phyloP scores from a whole-genome alignment of 139 green algal species.

The Coccomyxa sp. region DNA sequence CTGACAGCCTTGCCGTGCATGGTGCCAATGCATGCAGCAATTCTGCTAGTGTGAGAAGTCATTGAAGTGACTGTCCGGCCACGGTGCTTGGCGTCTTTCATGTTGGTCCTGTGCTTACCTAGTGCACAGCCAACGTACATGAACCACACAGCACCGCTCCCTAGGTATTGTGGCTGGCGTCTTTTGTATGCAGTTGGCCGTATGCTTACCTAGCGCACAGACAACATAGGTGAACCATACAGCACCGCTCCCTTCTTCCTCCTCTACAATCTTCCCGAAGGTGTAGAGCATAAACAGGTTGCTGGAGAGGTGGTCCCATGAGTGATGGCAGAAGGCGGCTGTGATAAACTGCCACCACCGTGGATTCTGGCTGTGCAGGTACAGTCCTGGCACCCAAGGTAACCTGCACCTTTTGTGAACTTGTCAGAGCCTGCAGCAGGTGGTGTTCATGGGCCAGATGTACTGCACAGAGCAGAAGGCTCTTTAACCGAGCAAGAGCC shows the following conservation, averaged over 20 bases:
- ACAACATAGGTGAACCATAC: conserved; percentile 58
- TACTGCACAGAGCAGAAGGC: conserved; percentile 9
- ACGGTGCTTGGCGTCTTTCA: too few species aligned
- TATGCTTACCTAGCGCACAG: conserved; percentile 51
- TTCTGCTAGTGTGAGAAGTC: too few species aligned
- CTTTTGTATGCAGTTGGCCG: too few species aligned
- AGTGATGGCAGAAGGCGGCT: conserved; percentile 39
- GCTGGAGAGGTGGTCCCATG: conserved; percentile 41
- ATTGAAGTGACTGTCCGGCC: too few species aligned
- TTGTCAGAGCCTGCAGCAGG: neutral
- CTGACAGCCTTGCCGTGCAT: too few species aligned
- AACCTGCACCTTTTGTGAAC: neutral
- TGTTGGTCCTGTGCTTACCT: too few species aligned
- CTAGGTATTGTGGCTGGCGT: too few species aligned
- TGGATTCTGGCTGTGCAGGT: neutral
- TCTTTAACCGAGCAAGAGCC: conserved; percentile 29
- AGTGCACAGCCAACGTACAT: too few species aligned
- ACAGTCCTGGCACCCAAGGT: neutral
- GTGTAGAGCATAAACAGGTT: conserved; percentile 72
- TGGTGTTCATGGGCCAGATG: neutral
- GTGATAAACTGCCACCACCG: conserved; percentile 29
- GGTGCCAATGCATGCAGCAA: too few species aligned
- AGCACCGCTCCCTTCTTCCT: conserved; percentile 57
- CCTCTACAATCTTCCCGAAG: conserved; percentile 51
- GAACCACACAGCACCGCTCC: too few species aligned